Evolutionary conservation across 2,329 filamentous ascomycete genomes (phyloP).

Genomic region (Decorospora gaudefroyi): DNA sequence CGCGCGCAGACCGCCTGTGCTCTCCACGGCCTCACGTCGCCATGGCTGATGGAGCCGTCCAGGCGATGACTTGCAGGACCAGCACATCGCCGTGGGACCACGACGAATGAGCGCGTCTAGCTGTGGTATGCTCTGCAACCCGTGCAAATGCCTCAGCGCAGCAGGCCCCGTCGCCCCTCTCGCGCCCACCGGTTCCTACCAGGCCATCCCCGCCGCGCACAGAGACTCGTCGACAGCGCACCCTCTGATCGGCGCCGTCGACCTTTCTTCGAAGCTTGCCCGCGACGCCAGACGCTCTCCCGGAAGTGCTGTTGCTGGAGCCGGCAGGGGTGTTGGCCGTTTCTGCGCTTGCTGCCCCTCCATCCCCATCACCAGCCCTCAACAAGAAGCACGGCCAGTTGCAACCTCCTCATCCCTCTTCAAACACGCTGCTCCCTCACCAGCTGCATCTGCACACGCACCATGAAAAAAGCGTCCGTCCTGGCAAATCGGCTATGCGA

Average conservation of each 20-base stretch:
- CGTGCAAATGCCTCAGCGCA: constrained; percentile 27
- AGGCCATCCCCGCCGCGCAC: constrained; percentile 23
- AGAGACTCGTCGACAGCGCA: constrained; percentile 26
- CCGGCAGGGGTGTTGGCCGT: constrained; percentile 20
- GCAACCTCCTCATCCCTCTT: constrained; percentile 4
- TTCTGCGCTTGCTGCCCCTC: constrained; percentile 28
- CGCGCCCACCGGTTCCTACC: constrained; percentile 12
- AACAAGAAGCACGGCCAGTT: constrained; percentile 4
- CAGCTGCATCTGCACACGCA: constrained; percentile 14
- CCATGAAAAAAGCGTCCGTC: background rate
- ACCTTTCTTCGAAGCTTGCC: constrained; percentile 5
- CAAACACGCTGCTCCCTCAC: constrained; percentile 13
- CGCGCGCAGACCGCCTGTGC: constrained; percentile 20
- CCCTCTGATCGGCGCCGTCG: constrained; percentile 14
- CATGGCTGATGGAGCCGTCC: constrained; percentile 8
- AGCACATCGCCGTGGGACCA: constrained; percentile 23
- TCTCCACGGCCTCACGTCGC: constrained; percentile 2
- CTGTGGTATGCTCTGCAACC: constrained; percentile 18
- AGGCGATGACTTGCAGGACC: constrained; percentile 32
- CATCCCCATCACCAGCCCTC: constrained; percentile 3
- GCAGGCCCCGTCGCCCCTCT: background rate
- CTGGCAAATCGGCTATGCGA: constrained; percentile 26
- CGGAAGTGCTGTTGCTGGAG: background rate
- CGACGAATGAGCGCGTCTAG: constrained; percentile 21
- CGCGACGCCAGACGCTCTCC: constrained; percentile 11